Evolutionary conservation across 768 basidiomycete species (phyloP).

Genomic region (Leccinum subtestaceum): DNA sequence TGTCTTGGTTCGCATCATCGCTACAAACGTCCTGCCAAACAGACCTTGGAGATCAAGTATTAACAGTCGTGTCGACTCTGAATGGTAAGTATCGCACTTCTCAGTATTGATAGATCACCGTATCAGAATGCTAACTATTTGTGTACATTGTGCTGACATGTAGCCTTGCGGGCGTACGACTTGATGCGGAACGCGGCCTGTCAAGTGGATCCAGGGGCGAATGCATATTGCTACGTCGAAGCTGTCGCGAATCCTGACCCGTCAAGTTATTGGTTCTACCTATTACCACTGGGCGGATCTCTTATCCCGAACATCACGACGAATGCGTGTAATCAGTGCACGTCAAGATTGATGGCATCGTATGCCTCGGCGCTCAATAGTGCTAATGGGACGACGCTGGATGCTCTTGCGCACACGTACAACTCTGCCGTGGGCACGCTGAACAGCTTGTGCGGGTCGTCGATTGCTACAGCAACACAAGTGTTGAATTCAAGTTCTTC

Average conservation of each 20-base stretch:
- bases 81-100: slow-evolving; percentile 41
- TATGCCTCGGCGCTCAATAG: slow-evolving; percentile 48
- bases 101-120: not conserved
- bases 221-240: slow-evolving; percentile 72
- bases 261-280: slow-evolving; percentile 71
- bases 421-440: slow-evolving; percentile 43
- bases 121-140: not conserved
- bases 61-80: slow-evolving; percentile 52
- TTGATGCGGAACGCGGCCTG: slow-evolving; percentile 65
- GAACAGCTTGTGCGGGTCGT: slow-evolving; percentile 48
- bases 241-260: slow-evolving; percentile 57
- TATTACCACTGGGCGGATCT: slow-evolving; percentile 55
- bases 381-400: slow-evolving; percentile 30
- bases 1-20: slow-evolving; percentile 57
- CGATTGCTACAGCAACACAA: slow-evolving; percentile 36
- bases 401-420: slow-evolving; percentile 49
- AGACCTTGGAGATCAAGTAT: slow-evolving; percentile 55
- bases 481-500: slow-evolving; percentile 14
- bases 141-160: not conserved
- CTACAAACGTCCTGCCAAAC: slow-evolving; percentile 50
- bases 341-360: slow-evolving; percentile 51
- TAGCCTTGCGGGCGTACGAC: slow-evolving; percentile 61
- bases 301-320: slow-evolving; percentile 46
- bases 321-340: slow-evolving; percentile 64
- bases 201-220: slow-evolving; percentile 50